Conservation (phyloP, 768 basidiomycete species). For the button mushroom (Agaricus bisporus) region DNA sequence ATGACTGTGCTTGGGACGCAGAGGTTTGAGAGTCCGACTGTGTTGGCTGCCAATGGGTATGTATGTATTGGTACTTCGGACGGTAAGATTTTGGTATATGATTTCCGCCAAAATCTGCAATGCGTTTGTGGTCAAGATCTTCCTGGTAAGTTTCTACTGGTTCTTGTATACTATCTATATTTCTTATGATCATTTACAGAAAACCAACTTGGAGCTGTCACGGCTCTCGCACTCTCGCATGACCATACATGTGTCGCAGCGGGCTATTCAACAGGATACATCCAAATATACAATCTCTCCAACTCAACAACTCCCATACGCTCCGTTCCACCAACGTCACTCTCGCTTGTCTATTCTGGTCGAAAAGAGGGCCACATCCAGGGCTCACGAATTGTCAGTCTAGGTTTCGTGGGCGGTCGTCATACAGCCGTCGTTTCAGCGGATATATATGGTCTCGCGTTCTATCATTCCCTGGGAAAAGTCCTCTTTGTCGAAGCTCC, state of each 20-base stretch:
- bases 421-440: slow-evolving; percentile 91
- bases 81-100: slow-evolving; percentile 78
- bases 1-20: slow-evolving; percentile 56
- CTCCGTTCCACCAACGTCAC: slow-evolving; percentile 61
- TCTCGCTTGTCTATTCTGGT: slow-evolving; percentile 64
- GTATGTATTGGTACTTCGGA: slow-evolving; percentile 84
- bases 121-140: slow-evolving; percentile 71
- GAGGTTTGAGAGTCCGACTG: slow-evolving; percentile 63
- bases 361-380: slow-evolving; percentile 81
- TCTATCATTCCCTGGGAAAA: slow-evolving; percentile 92
- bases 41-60: slow-evolving; percentile 78
- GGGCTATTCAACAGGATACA: slow-evolving; percentile 79
- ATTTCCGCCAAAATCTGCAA: slow-evolving; percentile 82
- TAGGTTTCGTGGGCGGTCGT: slow-evolving; percentile 85
- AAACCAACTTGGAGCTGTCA: slow-evolving; percentile 65
- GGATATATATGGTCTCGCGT: slow-evolving; percentile 87
- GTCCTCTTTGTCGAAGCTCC: slow-evolving; percentile 93
- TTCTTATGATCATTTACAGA: slow-evolving; percentile 31
- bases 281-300: slow-evolving; percentile 81
- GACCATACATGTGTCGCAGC: slow-evolving; percentile 92
- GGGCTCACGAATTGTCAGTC: slow-evolving; percentile 71
- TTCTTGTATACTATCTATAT: slow-evolving; percentile 5
- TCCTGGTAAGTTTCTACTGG: slow-evolving; percentile 39
- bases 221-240: slow-evolving; percentile 85
- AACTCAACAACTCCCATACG: slow-evolving; percentile 65